Conservation (phyloP, 768 basidiomycete species). For the Tephrocybe sp. region DNA sequence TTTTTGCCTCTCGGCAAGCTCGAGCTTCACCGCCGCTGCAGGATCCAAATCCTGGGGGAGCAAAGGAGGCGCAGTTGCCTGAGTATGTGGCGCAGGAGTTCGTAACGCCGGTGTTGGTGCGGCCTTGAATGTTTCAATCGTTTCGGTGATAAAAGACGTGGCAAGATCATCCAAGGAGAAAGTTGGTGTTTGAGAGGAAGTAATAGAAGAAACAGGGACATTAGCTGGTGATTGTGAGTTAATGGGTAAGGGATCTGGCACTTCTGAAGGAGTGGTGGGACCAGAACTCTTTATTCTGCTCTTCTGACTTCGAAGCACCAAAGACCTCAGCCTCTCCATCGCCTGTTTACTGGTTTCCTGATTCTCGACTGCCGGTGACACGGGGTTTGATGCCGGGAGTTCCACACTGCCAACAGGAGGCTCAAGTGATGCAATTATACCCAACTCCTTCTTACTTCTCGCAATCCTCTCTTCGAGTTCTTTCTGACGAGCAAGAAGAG, state of each 20-base stretch:
- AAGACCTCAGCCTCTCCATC: conserved; percentile 39
- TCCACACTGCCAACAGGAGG: background rate
- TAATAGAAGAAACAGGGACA: background rate
- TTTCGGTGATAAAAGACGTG: conserved; percentile 55
- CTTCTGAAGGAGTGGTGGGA: conserved; percentile 6
- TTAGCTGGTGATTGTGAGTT: background rate
- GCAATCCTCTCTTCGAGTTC: conserved; percentile 44
- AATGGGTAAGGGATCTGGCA: conserved; percentile 2
- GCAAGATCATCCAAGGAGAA: conserved; percentile 53
- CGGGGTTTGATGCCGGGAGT: background rate
- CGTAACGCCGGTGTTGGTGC: conserved; percentile 15
- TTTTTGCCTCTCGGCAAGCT: conserved; percentile 46
- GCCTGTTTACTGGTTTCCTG: conserved; percentile 26
- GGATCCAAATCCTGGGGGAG: background rate
- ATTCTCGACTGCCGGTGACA: background rate
- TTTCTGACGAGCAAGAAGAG: conserved; percentile 39
- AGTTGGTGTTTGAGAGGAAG: conserved; percentile 9
- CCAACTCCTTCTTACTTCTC: conserved; percentile 35
- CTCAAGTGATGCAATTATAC: background rate
- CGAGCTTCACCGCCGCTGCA: conserved; percentile 15
- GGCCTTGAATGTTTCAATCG: conserved; percentile 44
- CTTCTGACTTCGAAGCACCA: conserved; percentile 39
- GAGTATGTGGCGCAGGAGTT: conserved; percentile 2
- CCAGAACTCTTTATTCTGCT: conserved; percentile 17
- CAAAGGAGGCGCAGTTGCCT: background rate